phyloP scores from a whole-genome alignment of 129 eudicot species.

The Saussurea involucrata region DNA sequence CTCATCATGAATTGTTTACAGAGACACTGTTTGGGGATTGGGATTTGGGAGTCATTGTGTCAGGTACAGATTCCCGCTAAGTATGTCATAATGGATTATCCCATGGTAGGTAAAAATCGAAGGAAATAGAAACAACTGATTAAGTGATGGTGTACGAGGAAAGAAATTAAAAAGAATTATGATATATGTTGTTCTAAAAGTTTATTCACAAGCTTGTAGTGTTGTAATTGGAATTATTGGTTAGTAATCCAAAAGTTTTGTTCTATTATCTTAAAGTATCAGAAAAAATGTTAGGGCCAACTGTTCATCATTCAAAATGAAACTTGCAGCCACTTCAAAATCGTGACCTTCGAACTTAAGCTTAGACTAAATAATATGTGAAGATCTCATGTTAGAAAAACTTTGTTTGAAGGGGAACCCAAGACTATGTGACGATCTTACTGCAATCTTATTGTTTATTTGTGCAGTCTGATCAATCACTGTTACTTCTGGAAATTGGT shows the following conservation, averaged over 20 bases:
- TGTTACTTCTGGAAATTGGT: constrained; percentile 68
- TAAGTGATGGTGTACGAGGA: too few species aligned
- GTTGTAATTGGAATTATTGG: not conserved
- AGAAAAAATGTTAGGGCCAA: too few species aligned
- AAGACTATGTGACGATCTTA: not conserved
- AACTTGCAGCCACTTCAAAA: not conserved
- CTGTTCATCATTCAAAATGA: not conserved
- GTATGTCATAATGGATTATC: not conserved
- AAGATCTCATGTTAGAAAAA: too few species aligned
- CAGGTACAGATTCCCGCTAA: too few species aligned
- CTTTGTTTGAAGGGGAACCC: not conserved
- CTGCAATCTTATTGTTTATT: not conserved
- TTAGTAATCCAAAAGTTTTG: too few species aligned
- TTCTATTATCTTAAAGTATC: too few species aligned
- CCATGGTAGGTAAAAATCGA: not conserved
- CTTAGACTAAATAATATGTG: not conserved
- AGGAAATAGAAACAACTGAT: not conserved
- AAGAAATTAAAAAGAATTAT: too few species aligned
- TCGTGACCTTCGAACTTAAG: not conserved
- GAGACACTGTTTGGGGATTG: not conserved
- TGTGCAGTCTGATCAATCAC: constrained; percentile 50
- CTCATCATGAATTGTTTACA: not conserved
- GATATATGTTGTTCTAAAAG: too few species aligned
- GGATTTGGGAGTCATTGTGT: not conserved
- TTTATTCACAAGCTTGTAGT: not conserved